Conservation (phyloP, 2,329 filamentous ascomycete genomes). For the Ambrosiella xylebori region DNA sequence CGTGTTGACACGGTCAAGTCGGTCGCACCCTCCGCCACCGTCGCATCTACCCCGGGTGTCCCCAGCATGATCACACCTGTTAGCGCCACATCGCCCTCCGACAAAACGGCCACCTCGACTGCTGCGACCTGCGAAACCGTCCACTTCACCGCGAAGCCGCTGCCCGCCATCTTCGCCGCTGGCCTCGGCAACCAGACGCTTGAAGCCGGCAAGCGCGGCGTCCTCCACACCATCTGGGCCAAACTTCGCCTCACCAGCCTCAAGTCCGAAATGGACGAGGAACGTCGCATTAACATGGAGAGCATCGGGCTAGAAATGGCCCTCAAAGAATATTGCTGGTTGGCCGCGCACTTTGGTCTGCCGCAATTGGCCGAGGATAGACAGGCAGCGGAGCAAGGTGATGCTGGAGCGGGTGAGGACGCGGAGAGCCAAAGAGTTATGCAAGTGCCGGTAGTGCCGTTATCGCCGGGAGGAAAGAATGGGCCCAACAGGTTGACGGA, state of each 20-base stretch:
- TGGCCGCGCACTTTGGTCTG: slow-evolving; percentile 63
- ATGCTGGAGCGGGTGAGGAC: neutral
- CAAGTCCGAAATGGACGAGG: slow-evolving; percentile 57
- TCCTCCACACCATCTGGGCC: slow-evolving; percentile 81
- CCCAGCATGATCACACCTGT: slow-evolving; percentile 10
- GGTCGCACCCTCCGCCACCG: slow-evolving; percentile 2
- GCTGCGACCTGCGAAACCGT: neutral
- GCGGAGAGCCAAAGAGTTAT: neutral
- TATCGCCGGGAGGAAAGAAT: neutral
- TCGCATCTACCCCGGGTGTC: neutral
- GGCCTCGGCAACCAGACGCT: slow-evolving; percentile 48
- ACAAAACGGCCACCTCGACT: slow-evolving; percentile 13
- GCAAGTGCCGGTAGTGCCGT: neutral
- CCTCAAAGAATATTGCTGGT: slow-evolving; percentile 68
- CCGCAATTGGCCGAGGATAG: slow-evolving; percentile 17
- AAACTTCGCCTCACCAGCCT: slow-evolving; percentile 63
- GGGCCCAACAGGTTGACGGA: slow-evolving; percentile 8
- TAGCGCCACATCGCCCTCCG: slow-evolving; percentile 16
- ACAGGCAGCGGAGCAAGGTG: slow-evolving; percentile 18
- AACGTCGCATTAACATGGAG: slow-evolving; percentile 58
- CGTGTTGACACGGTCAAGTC: slow-evolving; percentile 19
- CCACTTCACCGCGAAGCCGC: slow-evolving; percentile 47
- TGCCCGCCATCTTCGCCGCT: slow-evolving; percentile 73
- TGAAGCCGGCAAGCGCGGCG: slow-evolving; percentile 55
- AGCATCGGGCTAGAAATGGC: slow-evolving; percentile 75